Conservation (phyloP, 495 filamentous ascomycete species). For the Xylaria cubensis region DNA sequence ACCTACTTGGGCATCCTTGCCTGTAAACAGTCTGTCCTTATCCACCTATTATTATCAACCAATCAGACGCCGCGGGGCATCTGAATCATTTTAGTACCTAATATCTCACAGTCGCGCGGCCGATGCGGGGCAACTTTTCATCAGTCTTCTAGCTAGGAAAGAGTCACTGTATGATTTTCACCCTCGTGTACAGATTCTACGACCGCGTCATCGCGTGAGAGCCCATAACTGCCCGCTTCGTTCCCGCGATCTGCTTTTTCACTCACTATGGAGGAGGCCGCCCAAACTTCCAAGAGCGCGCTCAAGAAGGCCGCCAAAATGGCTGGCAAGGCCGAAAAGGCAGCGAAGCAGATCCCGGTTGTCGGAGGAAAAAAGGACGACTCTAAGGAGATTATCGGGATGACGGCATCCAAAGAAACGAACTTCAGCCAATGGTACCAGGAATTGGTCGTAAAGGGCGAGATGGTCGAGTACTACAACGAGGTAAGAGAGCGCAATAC, state of each 20-base stretch:
- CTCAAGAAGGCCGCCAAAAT: conserved; percentile 72
- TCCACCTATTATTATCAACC: conserved; percentile 7
- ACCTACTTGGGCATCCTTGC: conserved; percentile 14
- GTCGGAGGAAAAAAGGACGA: conserved; percentile 60
- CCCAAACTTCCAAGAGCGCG: conserved; percentile 71
- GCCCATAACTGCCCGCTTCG: background rate
- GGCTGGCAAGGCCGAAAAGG: conserved; percentile 72
- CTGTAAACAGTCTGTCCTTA: background rate
- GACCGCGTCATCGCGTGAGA: background rate
- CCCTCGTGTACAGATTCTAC: background rate
- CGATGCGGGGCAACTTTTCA: conserved; percentile 22
- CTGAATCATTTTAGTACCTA: background rate
- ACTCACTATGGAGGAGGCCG: conserved; percentile 48
- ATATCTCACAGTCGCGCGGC: conserved; percentile 13
- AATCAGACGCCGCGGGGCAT: conserved; percentile 23
- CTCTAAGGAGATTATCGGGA: conserved; percentile 72
- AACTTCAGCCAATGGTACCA: conserved; percentile 96
- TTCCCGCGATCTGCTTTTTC: background rate
- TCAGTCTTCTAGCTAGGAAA: background rate
- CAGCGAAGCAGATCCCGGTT: conserved; percentile 60
- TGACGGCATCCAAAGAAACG: conserved; percentile 80
- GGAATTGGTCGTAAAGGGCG: conserved; percentile 91
- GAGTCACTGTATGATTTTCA: conserved; percentile 5
- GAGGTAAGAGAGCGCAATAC: conserved; percentile 29
- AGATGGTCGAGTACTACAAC: conserved; percentile 87